Conservation (phyloP, 352 stramenopile species). For the Phytophthora chlamydospora region DNA sequence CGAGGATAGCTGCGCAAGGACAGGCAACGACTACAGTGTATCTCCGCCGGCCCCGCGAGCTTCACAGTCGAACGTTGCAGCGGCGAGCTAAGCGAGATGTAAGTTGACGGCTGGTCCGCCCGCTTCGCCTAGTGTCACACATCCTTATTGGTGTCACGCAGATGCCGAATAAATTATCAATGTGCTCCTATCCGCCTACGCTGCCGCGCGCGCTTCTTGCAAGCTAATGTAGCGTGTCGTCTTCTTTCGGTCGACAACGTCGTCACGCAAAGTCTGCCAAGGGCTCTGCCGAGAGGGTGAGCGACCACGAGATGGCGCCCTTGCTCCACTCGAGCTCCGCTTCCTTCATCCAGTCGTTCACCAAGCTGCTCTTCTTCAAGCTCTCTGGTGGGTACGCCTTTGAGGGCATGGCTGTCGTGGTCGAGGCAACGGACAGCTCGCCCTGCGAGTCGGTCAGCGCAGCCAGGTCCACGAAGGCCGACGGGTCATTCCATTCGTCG, state of each 20-base stretch:
- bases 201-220: slow-evolving; percentile 10
- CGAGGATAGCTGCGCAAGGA: slow-evolving; percentile 38
- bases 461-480: slow-evolving; percentile 50
- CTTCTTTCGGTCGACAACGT: background rate
- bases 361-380: slow-evolving; percentile 45
- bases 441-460: slow-evolving; percentile 47
- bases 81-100: slow-evolving; percentile 22
- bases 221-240: slow-evolving; percentile 3
- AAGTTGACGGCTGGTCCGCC: background rate
- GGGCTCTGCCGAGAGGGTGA: slow-evolving; percentile 46
- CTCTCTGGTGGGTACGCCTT: slow-evolving; percentile 21
- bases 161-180: slow-evolving; percentile 51
- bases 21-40: slow-evolving; percentile 37
- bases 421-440: slow-evolving; percentile 29
- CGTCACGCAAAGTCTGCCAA: slow-evolving; percentile 51
- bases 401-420: slow-evolving; percentile 10
- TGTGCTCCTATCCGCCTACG: slow-evolving; percentile 24
- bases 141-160: slow-evolving; percentile 28
- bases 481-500: slow-evolving; percentile 65
- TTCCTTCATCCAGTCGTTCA: slow-evolving; percentile 65
- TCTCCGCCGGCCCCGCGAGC: slow-evolving; percentile 16
- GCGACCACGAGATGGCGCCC: slow-evolving; percentile 61
- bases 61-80: slow-evolving; percentile 24
- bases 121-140: slow-evolving; percentile 19
- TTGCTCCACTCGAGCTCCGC: slow-evolving; percentile 66